phyloP scores from a whole-genome alignment of 192 early-diverging fungal species.

The Backusella macrospora region DNA sequence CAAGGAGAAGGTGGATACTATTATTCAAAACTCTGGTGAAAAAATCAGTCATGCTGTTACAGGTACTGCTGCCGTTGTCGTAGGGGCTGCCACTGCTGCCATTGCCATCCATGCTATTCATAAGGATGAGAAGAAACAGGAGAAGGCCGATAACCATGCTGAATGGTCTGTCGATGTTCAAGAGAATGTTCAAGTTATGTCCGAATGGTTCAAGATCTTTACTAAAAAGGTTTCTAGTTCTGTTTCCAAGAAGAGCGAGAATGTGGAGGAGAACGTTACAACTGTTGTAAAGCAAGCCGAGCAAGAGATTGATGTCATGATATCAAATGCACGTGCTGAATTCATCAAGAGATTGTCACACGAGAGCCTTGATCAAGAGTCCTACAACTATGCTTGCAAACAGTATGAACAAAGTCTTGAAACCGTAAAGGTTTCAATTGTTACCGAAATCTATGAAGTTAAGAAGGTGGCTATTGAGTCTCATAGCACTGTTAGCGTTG shows the following conservation, averaged over 20 bases:
- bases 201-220: slow-evolving; percentile 21
- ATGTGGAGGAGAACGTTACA: slow-evolving; percentile 4
- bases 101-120: not conserved
- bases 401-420: slow-evolving; percentile 24
- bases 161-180: slow-evolving; percentile 28
- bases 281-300: slow-evolving; percentile 4
- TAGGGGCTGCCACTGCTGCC: slow-evolving; percentile 17
- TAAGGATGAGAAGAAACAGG: slow-evolving; percentile 12
- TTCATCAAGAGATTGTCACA: slow-evolving; percentile 18
- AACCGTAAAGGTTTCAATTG: not conserved
- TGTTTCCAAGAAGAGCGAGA: not conserved
- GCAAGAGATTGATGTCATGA: slow-evolving; percentile 16
- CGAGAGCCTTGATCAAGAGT: slow-evolving; percentile 14
- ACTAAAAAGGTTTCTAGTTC: not conserved
- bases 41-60: slow-evolving; percentile 18
- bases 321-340: slow-evolving; percentile 13
- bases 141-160: not conserved
- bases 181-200: slow-evolving; percentile 13
- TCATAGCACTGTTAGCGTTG: slow-evolving; percentile 1
- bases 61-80: not conserved
- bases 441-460: slow-evolving; percentile 14
- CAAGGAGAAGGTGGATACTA: not conserved
- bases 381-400: slow-evolving; percentile 17
- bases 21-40: not conserved
- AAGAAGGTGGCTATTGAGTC: slow-evolving; percentile 23